Evolutionary conservation across 129 eudicot genomes (phyloP), one percentile per base, ranked within the genome.

Genomic region (Gnaphalium uliginosum): DNA sequence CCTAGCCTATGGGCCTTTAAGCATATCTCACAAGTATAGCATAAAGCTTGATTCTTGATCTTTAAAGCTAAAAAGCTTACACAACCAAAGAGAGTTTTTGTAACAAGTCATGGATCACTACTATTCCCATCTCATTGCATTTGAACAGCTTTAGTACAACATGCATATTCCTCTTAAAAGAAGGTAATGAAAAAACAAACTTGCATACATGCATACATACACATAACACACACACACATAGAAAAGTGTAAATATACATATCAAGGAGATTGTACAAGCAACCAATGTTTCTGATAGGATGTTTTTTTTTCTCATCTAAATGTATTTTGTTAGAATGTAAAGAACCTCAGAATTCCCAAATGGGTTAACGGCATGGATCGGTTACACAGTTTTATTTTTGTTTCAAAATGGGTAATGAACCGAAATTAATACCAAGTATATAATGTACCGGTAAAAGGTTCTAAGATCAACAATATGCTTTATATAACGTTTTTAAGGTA

Each of bases 11-110:
- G 61, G 68, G 78, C 78, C 63, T 73, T 65, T 72, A 54, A 69
- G 37, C 53, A 79, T 57, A 62, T 57, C 14, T 54, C 74, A 57
- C 69, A 72, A 68, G 81, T 59, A 77, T 74, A 79, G 62, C 61
- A 65, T 79, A 73, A 79, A 72, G 58, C 33, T 79, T 73, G 61
- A 64, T 79, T 72, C 73, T 53, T 72, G 83, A 76, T 67, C 73
- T 48, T 54, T 37, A 65, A 66, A 73, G 56, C 73, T 79, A 33
- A 72, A 79, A 79, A 72, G 77, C 77, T 72, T 78, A 61, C 64
- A 32, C 70, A 62, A 13, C 62, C 48, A 77, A 67, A 35, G 56
- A 76, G 19, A 18, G 59, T n/a, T 76, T 74, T 65, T 74, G 46
- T 39, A 62, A 66, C 67, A 53, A 66, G 60, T 74, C 30, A 74